These are phyloP conservation scores for Aureobasidium sp. DNA, from an alignment of 2,329 filamentous ascomycete species.

Conservation along the genomic window DNA sequence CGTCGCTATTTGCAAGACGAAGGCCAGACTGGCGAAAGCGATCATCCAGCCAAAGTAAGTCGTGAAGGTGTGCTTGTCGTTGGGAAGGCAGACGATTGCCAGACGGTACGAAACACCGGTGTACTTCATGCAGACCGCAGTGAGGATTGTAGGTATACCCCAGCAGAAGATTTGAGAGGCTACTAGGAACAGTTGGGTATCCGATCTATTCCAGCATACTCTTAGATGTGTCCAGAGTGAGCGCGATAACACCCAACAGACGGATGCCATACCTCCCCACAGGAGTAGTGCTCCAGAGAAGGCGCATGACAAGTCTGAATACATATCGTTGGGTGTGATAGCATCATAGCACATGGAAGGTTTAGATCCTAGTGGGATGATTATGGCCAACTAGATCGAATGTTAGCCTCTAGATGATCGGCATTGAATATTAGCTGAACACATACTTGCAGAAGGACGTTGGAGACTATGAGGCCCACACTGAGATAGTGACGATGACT, in stretches of 20 bases:
- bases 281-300: slow-evolving; percentile 69
- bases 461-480: slow-evolving; percentile 63
- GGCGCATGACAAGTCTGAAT: slow-evolving; percentile 64
- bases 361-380: slow-evolving; percentile 65
- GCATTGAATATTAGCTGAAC: not conserved
- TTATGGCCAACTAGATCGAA: slow-evolving; percentile 58
- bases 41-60: slow-evolving; percentile 31
- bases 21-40: slow-evolving; percentile 22
- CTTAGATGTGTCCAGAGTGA: slow-evolving; percentile 27
- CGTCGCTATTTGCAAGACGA: slow-evolving; percentile 25
- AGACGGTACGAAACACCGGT: slow-evolving; percentile 28
- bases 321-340: slow-evolving; percentile 81
- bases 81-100: slow-evolving; percentile 27
- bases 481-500: slow-evolving; percentile 84
- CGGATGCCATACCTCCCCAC: slow-evolving; percentile 66
- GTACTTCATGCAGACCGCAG: slow-evolving; percentile 19
- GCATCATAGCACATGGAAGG: slow-evolving; percentile 68
- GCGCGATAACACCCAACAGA: slow-evolving; percentile 55
- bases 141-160: slow-evolving; percentile 21
- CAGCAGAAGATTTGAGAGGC: slow-evolving; percentile 21
- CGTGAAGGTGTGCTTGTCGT: slow-evolving; percentile 24
- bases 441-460: slow-evolving; percentile 66
- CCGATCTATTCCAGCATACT: slow-evolving; percentile 25
- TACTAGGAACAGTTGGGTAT: slow-evolving; percentile 21
- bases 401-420: not conserved